phyloP scores from a whole-genome alignment of 805 yeast species.

The Nakazawaea ernobii region DNA sequence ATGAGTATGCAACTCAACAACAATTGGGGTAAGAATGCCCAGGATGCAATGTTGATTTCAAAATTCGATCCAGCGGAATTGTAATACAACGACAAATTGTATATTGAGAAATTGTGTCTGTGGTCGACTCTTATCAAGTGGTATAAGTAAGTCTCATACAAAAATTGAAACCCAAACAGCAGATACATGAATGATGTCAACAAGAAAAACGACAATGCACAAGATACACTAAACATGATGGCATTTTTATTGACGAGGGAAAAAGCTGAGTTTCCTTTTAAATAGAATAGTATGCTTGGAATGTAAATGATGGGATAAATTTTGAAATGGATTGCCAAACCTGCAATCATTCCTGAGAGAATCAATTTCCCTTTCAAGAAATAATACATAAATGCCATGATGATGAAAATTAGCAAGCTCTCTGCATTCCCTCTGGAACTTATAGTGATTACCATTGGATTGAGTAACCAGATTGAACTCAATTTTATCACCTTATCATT shows the following conservation, averaged over 20 bases:
- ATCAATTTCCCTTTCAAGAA: slow-evolving; percentile 26
- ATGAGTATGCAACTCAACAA: slow-evolving; percentile 49
- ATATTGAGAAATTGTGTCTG: slow-evolving; percentile 89
- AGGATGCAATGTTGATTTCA: slow-evolving; percentile 23
- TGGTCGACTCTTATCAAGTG: slow-evolving; percentile 85
- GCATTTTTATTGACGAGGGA: slow-evolving; percentile 37
- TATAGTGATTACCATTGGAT: slow-evolving; percentile 93
- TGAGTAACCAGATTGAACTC: slow-evolving; percentile 74
- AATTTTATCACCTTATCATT: slow-evolving; percentile 32
- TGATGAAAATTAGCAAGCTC: slow-evolving; percentile 74
- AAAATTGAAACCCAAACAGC: slow-evolving; percentile 67
- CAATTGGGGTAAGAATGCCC: slow-evolving; percentile 85
- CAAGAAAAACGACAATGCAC: slow-evolving; percentile 36
- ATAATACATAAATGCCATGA: slow-evolving; percentile 51
- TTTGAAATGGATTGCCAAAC: slow-evolving; percentile 81
- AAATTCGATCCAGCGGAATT: slow-evolving; percentile 33
- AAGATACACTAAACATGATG: slow-evolving; percentile 32
- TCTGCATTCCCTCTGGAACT: slow-evolving; percentile 93
- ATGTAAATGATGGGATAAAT: slow-evolving; percentile 87
- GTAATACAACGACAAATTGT: slow-evolving; percentile 68
- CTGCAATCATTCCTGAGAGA: slow-evolving; percentile 49
- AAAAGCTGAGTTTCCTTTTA: slow-evolving; percentile 21
- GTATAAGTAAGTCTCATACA: slow-evolving; percentile 74
- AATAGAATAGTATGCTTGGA: slow-evolving; percentile 57
- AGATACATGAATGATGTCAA: slow-evolving; percentile 58